Conservation (phyloP, 306 rosid species). For the Senna siamea region DNA sequence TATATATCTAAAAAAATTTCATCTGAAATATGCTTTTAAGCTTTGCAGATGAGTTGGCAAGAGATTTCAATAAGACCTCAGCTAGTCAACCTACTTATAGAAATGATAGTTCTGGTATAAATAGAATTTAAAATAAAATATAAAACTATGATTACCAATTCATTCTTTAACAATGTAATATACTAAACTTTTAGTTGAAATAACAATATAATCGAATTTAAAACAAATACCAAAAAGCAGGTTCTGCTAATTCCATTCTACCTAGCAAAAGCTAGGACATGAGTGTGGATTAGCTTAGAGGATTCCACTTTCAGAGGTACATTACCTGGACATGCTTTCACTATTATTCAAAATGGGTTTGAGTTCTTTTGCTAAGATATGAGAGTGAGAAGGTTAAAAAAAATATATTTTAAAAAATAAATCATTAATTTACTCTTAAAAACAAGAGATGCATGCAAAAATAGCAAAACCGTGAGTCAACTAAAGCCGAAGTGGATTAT, state of each 20-base stretch:
- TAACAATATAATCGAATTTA: conserved; percentile 10
- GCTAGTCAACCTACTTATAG: conserved; percentile 78
- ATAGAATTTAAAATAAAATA: conserved; percentile 14
- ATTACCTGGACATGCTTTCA: too few species aligned
- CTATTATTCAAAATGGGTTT: too few species aligned
- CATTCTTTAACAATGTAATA: background rate
- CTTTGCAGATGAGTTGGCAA: conserved; percentile 80
- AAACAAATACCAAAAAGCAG: conserved; percentile 4
- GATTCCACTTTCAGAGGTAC: background rate
- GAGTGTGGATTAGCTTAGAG: background rate
- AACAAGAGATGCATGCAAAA: too few species aligned
- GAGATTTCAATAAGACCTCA: conserved; percentile 91
- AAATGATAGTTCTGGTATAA: conserved; percentile 15
- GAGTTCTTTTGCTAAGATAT: too few species aligned
- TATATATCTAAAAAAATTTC: too few species aligned
- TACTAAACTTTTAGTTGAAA: background rate
- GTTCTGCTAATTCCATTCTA: conserved; percentile 20
- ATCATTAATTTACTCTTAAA: too few species aligned
- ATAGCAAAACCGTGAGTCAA: too few species aligned
- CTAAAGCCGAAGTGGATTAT: too few species aligned
- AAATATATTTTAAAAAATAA: too few species aligned
- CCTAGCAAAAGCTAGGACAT: conserved; percentile 12
- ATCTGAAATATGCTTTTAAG: conserved; percentile 92
- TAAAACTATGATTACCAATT: background rate
- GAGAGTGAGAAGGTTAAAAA: too few species aligned